These are phyloP conservation scores for Andrographis paniculata DNA, from an alignment of 305 asterid species.

Conservation along the genomic window DNA sequence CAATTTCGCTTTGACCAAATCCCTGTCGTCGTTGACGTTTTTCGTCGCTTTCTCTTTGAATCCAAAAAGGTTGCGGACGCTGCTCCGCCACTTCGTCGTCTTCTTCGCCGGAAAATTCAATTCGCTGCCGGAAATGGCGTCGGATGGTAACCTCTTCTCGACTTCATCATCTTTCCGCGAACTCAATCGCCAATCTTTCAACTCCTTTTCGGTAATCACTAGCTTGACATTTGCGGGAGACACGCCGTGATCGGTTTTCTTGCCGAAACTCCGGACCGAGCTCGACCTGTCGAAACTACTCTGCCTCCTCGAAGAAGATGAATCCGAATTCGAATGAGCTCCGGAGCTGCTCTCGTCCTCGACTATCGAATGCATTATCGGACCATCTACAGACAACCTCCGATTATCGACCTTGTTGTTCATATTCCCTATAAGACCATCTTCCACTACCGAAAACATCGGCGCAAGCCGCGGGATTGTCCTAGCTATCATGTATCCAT, in stretches of 20 bases:
- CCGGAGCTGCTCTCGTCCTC: slow-evolving; percentile 88
- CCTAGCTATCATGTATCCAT: slow-evolving; percentile 89
- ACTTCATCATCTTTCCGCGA: slow-evolving; percentile 36
- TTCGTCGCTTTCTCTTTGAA: slow-evolving; percentile 40
- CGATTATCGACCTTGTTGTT: slow-evolving; percentile 42
- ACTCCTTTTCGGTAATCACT: slow-evolving; percentile 84
- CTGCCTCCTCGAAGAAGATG: slow-evolving; percentile 63
- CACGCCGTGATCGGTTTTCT: slow-evolving; percentile 48
- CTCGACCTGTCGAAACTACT: slow-evolving; percentile 89
- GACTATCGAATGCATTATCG: slow-evolving; percentile 69
- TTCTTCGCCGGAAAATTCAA: slow-evolving; percentile 34
- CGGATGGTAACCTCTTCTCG: slow-evolving; percentile 17
- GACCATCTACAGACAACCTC: slow-evolving; percentile 67
- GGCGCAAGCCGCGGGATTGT: slow-evolving; percentile 81
- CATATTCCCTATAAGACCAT: slow-evolving; percentile 37
- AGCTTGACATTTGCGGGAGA: slow-evolving; percentile 66
- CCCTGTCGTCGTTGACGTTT: too few species aligned
- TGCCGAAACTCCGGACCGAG: slow-evolving; percentile 72
- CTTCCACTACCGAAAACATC: slow-evolving; percentile 73
- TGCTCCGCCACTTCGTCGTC: slow-evolving; percentile 53
- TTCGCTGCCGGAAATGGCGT: slow-evolving; percentile 19
- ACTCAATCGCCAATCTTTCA: slow-evolving; percentile 76
- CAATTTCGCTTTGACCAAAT: slow-evolving; percentile 27
- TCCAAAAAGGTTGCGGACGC: slow-evolving; percentile 51
- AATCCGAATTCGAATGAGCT: slow-evolving; percentile 77